Conservation (phyloP, 176 grass and related monocot genomes). For the Carex pumila region DNA sequence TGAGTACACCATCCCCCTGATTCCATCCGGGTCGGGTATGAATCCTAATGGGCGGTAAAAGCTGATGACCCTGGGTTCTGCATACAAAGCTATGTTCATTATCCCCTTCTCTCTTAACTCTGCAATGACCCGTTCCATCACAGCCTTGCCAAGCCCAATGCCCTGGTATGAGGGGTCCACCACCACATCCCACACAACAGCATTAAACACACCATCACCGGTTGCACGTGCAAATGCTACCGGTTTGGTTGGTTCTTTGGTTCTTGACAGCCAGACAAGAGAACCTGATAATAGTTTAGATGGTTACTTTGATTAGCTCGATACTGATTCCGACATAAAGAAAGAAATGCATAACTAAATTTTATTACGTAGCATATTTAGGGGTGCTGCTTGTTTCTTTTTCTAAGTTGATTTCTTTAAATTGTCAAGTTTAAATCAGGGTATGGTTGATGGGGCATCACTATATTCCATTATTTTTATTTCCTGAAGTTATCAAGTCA, state of each 20-base stretch:
- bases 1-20: constrained; percentile 78
- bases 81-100: constrained; percentile 80
- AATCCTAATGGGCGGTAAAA: constrained; percentile 78
- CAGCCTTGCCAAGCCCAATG: constrained; percentile 71
- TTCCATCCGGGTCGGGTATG: constrained; percentile 67
- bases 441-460: background rate
- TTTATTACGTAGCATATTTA: background rate
- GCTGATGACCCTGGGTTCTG: constrained; percentile 59
- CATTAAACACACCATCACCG: constrained; percentile 92
- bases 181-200: constrained; percentile 94
- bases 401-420: background rate
- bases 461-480: background rate
- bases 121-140: constrained; percentile 72
- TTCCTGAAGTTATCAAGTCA: background rate
- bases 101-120: constrained; percentile 55
- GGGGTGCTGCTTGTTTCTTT: background rate
- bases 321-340: background rate
- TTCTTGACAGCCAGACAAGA: constrained; percentile 61
- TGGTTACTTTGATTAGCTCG: background rate
- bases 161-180: constrained; percentile 79
- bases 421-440: background rate
- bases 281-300: constrained; percentile 29
- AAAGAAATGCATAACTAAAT: background rate
- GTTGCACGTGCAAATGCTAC: constrained; percentile 93
- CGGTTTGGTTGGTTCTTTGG: constrained; percentile 19